Evolutionary conservation across 805 yeast species (phyloP), one percentile per base, ranked within the genome.

Genomic region (Saturnispora halmiae): DNA sequence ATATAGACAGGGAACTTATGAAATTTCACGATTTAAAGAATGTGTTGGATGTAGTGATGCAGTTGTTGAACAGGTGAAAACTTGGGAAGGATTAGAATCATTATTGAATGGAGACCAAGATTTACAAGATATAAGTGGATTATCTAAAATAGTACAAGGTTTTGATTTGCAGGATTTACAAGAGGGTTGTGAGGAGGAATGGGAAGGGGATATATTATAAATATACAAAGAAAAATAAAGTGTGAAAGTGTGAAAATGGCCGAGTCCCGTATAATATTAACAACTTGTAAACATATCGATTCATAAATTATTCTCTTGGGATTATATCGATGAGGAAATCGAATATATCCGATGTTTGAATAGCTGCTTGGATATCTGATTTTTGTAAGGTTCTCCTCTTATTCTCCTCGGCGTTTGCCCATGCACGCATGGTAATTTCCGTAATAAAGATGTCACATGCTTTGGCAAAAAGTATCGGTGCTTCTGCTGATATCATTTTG

Each of bases 391-490:
- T 92, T 46, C 99, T 66, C 50, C 99, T 73, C 58, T 92, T 92
- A 64, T 85, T 85, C 54, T 86, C 96, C 60, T 92, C 97, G 3
- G 97, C 96, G 53, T 88, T 96, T 46, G 92, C 86, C 98, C 98
- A 92, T 6, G 98, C 96, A 44, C 99, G 71, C 96, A 92, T 88
- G 11, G 99, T 88, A 41, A 92, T 67, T 59, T 92, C 99, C 1
- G 98, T 88, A 51, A 92, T 90, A 62, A 92, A 92, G 27, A 92
- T 79, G 58, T 92, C 99, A 63, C 98, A 92, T 1, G 97, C 97
- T 60, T 92, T 92, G 35, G 98, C 97, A 65, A 92, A 92, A 45
- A 92, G 63, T 26, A 92, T 87, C 2, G 99, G 98, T 1, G 97
- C 97, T 64, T 92, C 99, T 2, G 98, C 97, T 48, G 92, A 78